A percentile compares a stretch with the other conserved stretches of the same genome.
Conservation (phyloP, 2,329 filamentous ascomycete genomes). For the Diplodia sapinea region DNA sequence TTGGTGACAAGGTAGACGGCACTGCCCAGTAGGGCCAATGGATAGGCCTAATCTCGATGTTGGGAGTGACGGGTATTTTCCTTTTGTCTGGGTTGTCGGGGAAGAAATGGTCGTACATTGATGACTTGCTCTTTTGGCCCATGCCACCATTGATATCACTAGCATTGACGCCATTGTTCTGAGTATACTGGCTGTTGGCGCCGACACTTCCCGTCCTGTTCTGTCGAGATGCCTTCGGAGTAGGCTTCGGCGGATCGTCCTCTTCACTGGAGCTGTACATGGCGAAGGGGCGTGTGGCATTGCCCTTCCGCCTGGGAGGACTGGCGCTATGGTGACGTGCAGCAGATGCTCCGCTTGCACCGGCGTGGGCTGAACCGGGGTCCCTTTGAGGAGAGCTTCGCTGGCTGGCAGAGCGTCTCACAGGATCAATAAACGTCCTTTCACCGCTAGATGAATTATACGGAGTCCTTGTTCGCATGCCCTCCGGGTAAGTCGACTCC, state of each 20-base stretch:
- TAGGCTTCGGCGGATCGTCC: background rate
- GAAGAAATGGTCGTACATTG: conserved; percentile 32
- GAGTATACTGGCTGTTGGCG: background rate
- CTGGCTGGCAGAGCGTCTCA: conserved; percentile 61
- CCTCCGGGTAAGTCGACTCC: conserved; percentile 54
- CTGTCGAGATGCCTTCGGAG: conserved; percentile 3
- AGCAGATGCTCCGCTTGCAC: background rate
- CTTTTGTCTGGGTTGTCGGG: background rate
- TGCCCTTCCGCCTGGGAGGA: conserved; percentile 28
- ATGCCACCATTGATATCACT: conserved; percentile 14
- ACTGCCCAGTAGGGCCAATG: conserved; percentile 33
- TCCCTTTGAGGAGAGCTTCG: conserved; percentile 53
- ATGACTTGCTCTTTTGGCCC: conserved; percentile 27
- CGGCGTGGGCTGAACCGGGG: conserved; percentile 33
- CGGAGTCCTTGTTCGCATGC: conserved; percentile 56
- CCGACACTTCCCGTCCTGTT: background rate
- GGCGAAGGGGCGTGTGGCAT: conserved; percentile 31
- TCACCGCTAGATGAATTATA: conserved; percentile 62
- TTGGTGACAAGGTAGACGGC: conserved; percentile 32
- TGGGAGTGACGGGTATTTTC: background rate
- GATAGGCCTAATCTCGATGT: background rate
- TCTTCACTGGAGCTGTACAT: conserved; percentile 31
- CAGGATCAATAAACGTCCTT: conserved; percentile 60
- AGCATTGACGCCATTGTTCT: conserved; percentile 16
- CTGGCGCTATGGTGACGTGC: conserved; percentile 30